Conservation (phyloP, 176 grass and related monocot genomes). For the Oropetium thomaeum region DNA sequence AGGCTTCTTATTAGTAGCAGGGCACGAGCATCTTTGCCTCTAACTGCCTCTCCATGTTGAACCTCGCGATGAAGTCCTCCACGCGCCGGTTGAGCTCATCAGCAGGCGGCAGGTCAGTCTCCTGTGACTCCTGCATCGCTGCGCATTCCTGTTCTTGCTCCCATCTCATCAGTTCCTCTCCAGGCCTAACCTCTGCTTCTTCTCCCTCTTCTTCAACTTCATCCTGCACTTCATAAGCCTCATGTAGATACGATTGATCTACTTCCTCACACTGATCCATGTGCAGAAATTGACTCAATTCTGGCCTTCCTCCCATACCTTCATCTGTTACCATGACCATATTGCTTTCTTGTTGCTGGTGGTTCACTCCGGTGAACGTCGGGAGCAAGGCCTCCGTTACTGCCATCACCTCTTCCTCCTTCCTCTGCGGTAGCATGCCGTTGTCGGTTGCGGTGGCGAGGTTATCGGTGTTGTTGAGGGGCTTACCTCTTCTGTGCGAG, state of each 20-base stretch:
- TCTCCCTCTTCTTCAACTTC: background rate
- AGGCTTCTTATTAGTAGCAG: constrained; percentile 16
- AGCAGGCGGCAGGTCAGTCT: constrained; percentile 9
- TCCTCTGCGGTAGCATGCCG: background rate
- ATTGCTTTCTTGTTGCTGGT: background rate
- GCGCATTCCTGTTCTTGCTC: background rate
- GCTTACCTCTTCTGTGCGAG: background rate
- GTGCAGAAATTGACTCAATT: background rate
- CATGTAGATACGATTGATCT: background rate
- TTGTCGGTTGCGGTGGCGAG: background rate
- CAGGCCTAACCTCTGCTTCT: background rate
- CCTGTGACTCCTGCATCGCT: constrained; percentile 4
- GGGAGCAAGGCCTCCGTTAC: background rate
- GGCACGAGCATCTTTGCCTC: constrained; percentile 54
- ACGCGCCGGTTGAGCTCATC: constrained; percentile 73
- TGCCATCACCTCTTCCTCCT: background rate
- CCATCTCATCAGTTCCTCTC: background rate
- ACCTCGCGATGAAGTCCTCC: constrained; percentile 77
- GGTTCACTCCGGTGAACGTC: background rate
- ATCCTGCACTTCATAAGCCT: too few relatives aligned
- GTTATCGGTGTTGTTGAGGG: background rate
- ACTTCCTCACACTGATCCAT: background rate
- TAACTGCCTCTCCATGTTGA: constrained; percentile 77
- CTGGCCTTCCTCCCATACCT: background rate
- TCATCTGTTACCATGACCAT: background rate